Percentiles rank a stretch among this genome's conserved stretches.
These are phyloP conservation scores for Talaromyces piceae DNA, from an alignment of 2,329 filamentous ascomycete genomes.

Conservation along the genomic window DNA sequence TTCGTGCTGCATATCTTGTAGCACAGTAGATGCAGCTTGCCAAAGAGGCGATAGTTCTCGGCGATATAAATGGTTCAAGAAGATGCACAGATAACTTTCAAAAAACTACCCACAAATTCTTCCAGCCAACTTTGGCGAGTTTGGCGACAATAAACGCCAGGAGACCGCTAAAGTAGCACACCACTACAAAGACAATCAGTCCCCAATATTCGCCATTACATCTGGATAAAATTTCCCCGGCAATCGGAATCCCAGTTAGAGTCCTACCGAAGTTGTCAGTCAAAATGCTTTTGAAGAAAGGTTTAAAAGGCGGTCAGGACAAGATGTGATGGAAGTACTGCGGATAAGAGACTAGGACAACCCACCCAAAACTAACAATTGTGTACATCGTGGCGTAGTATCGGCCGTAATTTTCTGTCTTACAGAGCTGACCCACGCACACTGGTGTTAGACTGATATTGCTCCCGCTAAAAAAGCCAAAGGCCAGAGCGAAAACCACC, in stretches of 20 bases:
- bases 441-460: slow-evolving; percentile 79
- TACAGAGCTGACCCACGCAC: slow-evolving; percentile 73
- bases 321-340: background rate
- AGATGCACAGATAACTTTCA: slow-evolving; percentile 16
- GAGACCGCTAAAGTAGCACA: slow-evolving; percentile 52
- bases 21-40: too few species aligned
- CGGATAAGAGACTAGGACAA: slow-evolving; percentile 12
- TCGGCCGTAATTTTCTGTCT: slow-evolving; percentile 71
- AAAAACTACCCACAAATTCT: slow-evolving; percentile 35
- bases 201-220: slow-evolving; percentile 55
- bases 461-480: slow-evolving; percentile 74
- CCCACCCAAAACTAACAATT: slow-evolving; percentile 66
- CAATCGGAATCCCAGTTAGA: slow-evolving; percentile 65
- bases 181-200: slow-evolving; percentile 58
- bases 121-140: slow-evolving; percentile 50
- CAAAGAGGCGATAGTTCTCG: too few species aligned
- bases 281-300: background rate
- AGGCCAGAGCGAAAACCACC: slow-evolving; percentile 65
- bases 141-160: slow-evolving; percentile 53
- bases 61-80: too few species aligned
- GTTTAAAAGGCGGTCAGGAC: too few species aligned
- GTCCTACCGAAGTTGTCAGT: slow-evolving; percentile 26
- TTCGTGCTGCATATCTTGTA: too few species aligned
- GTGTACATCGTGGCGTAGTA: slow-evolving; percentile 84
- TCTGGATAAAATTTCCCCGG: slow-evolving; percentile 54